phyloP scores from a whole-genome alignment of 352 stramenopile species.

The Phytophthora litchii region DNA sequence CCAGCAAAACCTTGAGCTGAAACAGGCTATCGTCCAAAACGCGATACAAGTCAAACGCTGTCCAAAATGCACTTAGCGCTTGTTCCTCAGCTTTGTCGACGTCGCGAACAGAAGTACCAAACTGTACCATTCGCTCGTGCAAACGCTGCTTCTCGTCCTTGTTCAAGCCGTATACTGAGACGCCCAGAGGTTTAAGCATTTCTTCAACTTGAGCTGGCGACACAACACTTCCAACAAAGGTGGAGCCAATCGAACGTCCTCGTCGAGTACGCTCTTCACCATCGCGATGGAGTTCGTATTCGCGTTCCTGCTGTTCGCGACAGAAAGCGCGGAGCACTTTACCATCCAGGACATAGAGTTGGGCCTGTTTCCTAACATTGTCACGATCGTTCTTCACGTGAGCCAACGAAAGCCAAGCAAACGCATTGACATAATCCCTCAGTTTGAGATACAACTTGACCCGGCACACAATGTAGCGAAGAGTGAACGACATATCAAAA shows the following conservation, averaged over 20 bases:
- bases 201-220: constrained; percentile 53
- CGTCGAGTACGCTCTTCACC: constrained; percentile 26
- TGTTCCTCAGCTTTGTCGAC: constrained; percentile 58
- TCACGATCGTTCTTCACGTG: constrained; percentile 82
- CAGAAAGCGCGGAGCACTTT: constrained; percentile 63
- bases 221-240: constrained; percentile 33
- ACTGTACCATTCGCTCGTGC: constrained; percentile 54
- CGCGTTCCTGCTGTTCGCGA: constrained; percentile 61
- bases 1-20: constrained; percentile 79
- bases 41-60: constrained; percentile 73
- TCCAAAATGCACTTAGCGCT: constrained; percentile 62
- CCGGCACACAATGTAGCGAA: constrained; percentile 73
- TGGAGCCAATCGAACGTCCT: constrained; percentile 19
- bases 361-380: constrained; percentile 65
- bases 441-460: constrained; percentile 69
- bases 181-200: constrained; percentile 57
- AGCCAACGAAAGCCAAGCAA: constrained; percentile 75
- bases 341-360: constrained; percentile 72
- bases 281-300: constrained; percentile 22
- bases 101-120: constrained; percentile 49
- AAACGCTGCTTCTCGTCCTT: constrained; percentile 64
- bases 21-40: constrained; percentile 72
- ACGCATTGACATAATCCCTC: constrained; percentile 59
- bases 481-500: constrained; percentile 82
- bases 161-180: constrained; percentile 71